Evolutionary conservation across 2,329 filamentous ascomycete genomes (phyloP), one percentile per base, ranked within the genome.

Genomic region (Microdochium nivale): DNA sequence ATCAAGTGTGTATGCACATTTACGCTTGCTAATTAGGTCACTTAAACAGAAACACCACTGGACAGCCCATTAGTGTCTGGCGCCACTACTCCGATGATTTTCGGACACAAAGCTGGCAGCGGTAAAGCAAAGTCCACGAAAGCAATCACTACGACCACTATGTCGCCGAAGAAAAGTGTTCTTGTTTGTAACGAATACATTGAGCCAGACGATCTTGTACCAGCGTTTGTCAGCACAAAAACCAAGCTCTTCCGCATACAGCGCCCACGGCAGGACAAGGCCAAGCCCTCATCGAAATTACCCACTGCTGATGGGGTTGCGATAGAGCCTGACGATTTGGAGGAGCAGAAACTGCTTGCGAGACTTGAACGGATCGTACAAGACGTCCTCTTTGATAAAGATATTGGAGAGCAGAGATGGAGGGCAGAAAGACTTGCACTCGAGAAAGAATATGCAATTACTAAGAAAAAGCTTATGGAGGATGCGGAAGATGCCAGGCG

Each of bases 301-400:
- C 32, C 44, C 23, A 27, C 23, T 14, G 23, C 52, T 8, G 51
- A 49, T 49, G 52, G 37, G 1, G 9, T 44, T 2, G 58, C 61
- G 25, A 49, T 54, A 4, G 52, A 68, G 1, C 58, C 61, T 10
- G 66, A 72, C 25, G 65, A 68, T 16, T 65, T 79, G 23, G 78
- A 81, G 54, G 72, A 83, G 44, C 77, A 78, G 10, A 88, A 84
- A 59, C 68, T 95, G 2, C 76, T 86, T 40, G 82, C 84, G 16
- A 95, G 91, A 63, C 71, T 96, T 37, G 78, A 83, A 35, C 80
- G 80, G 54, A 88, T 96, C 43, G 86, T 94, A 61, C 86, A 81
- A 25, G 88, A 92, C 62, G 75, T 90, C 16, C 70, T 92, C 2
- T 90, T 91, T 60, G 87, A 92, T 62, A 78, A 77, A 52, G 73